Evolutionary conservation across 1,284 basidiomycete species (phyloP), one percentile per base, ranked within the genome.

Genomic region (Ganoderma resinaceum): DNA sequence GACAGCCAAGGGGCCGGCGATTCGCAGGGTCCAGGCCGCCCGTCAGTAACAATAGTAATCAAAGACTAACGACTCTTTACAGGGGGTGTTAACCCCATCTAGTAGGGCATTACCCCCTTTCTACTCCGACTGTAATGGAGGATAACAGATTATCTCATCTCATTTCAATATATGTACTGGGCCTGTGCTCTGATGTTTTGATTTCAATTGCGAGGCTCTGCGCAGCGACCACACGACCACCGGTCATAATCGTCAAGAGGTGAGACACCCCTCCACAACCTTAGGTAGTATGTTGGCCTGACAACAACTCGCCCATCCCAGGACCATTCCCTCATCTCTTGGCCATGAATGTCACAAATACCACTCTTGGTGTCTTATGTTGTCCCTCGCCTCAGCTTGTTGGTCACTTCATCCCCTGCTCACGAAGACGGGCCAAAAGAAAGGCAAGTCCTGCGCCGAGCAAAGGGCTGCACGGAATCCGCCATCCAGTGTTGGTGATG

Each of bases 21-120:
- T 60, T 60, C 58, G 29, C 58, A 60, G 58, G 58, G 37, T 40
- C 58, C 37, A 42, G 58, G 37, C 23, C 58, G n/a, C 37, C 37
- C 58, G 42, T 26, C 55, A 58, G 23, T 18, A 37, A 58, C 23
- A 49, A 26, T 12, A 49, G 23, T 46, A 11, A 23, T 46, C 43
- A 23, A 46, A 46, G 9, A 49, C 46, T 49, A 49, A 26, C 26
- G 4, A 2, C 23, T 26, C 2, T 12, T 49, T 49, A 49, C 46
- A 4, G 20, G n/a, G 11, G 3, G 0, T 49, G 9, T 49, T 49
- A 11, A 49, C 46, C 23, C 23, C 8, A n/a, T 26, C 23, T 49
- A 26, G 23, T 49, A 9, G 2, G 23, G 20, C 11, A 18, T 33
- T 31, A 31, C 6, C 52, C 23, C 8, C 31, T 31, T 55, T 16